These are phyloP conservation scores for Yamadazyma atmosphaerica DNA, from an alignment of 1,139 yeast genomes.

Conservation along the genomic window DNA sequence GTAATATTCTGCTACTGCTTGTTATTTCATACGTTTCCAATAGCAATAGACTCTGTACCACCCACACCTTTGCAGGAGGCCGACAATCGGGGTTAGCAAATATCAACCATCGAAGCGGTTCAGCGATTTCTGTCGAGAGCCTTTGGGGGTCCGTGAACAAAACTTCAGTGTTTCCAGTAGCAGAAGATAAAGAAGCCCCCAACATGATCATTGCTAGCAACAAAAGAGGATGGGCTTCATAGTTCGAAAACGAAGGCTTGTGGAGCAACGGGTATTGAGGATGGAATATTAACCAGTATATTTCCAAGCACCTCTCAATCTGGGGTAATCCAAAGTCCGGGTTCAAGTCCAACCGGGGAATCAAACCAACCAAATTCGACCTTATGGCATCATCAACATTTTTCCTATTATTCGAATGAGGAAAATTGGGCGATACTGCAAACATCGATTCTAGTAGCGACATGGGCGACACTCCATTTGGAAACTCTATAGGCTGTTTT, in stretches of 20 bases:
- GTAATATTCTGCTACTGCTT: slow-evolving; percentile 47
- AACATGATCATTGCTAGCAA: slow-evolving; percentile 57
- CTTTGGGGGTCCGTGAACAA: slow-evolving; percentile 19
- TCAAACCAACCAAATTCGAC: slow-evolving; percentile 25
- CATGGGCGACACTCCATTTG: slow-evolving; percentile 21
- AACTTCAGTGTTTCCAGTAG: slow-evolving; percentile 18
- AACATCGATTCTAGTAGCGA: slow-evolving; percentile 31
- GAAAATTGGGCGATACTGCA: slow-evolving; percentile 34
- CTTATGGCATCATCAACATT: slow-evolving; percentile 27
- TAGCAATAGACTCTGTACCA: slow-evolving; percentile 59
- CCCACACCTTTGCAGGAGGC: slow-evolving; percentile 59
- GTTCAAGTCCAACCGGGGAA: slow-evolving; percentile 34
- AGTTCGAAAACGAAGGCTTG: slow-evolving; percentile 57
- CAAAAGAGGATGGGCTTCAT: slow-evolving; percentile 51
- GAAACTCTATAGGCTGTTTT: slow-evolving; percentile 9
- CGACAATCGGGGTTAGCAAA: slow-evolving; percentile 55
- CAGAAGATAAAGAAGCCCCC: slow-evolving; percentile 43
- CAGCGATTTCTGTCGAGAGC: slow-evolving; percentile 48
- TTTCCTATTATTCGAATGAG: slow-evolving; percentile 24
- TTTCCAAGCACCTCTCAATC: slow-evolving; percentile 27
- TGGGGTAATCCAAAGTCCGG: slow-evolving; percentile 26
- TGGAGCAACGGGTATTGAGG: slow-evolving; percentile 63
- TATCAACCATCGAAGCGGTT: slow-evolving; percentile 61
- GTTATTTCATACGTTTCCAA: slow-evolving; percentile 62
- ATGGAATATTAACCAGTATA: slow-evolving; percentile 59